Evolutionary conservation across 441 rosid genomes (phyloP).

Genomic region (Euphorbia schlechtendalii): DNA sequence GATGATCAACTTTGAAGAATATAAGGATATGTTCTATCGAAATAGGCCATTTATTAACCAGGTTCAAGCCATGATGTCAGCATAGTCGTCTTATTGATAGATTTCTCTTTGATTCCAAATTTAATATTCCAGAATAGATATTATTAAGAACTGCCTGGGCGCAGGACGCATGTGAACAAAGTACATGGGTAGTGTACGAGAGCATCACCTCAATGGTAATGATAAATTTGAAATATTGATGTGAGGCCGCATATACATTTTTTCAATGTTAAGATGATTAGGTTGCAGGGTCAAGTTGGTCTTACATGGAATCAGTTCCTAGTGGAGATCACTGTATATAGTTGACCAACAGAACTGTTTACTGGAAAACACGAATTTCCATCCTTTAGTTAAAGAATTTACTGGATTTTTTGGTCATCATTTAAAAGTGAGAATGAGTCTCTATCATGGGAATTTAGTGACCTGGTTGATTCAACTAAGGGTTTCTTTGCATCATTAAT

Average conservation of each 20-base stretch:
- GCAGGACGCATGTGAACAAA: not conserved
- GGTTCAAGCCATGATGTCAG: not conserved
- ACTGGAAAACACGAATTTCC: not conserved
- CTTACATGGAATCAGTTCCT: not conserved
- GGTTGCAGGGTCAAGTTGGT: slow-evolving; percentile 15
- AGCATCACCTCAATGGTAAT: not conserved
- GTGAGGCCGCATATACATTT: not conserved
- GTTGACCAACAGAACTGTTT: slow-evolving; percentile 11
- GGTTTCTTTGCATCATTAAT: not conserved
- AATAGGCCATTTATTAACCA: not conserved
- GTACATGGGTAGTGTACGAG: not conserved
- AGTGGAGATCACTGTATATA: slow-evolving; percentile 3
- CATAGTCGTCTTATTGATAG: not conserved
- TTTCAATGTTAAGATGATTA: not conserved
- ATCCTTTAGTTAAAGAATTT: not conserved
- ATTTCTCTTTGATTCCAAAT: not conserved
- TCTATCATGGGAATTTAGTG: not conserved
- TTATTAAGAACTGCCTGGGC: not conserved
- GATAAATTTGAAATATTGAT: not conserved
- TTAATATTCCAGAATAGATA: not conserved
- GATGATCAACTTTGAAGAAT: slow-evolving; percentile 4
- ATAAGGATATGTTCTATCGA: not conserved
- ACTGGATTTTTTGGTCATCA: not conserved
- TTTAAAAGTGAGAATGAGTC: not conserved
- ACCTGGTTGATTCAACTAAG: not conserved